Base-by-base conservation (phyloP, 176 grass and related monocot genomes). In the Avena sativa region DNA sequence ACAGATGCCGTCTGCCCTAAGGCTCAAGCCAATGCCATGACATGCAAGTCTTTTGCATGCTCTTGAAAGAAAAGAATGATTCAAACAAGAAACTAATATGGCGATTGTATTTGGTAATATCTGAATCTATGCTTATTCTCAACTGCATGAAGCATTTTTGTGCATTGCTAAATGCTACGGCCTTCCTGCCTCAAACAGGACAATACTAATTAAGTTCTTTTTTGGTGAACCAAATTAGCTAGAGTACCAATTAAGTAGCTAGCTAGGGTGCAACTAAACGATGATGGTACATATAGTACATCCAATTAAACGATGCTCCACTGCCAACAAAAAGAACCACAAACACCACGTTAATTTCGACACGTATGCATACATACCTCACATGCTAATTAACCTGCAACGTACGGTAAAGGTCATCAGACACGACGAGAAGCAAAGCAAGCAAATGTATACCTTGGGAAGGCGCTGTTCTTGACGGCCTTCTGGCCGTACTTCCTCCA, bases 401-500 rank as follows among this genome's bases (percentile, higher is more conserved):
- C 5, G 15, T 30, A 12, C 5, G 10, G 16, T 16, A 71, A 16
- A 38, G 43, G 32, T 34, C 32, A 34, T 0, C 64, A 46, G 55
- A 25, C 76, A 56, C 1, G 50, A 53, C 9, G 74, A 77, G 34
- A 81, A 36, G 16, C 38, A 6, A 2, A 78, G 17, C 53, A 21
- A 40, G 4, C 4, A 14, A 58, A 28, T 28, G 28, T 28, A 2
- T 84, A 98, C 95, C 93, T 98, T 56, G 95, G 95, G 44, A 57
- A 92, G 2, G 57, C 59, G 58, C 92, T 97, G 76, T 97, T 97
- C 83, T 94, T 97, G 66, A 97, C 95, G 55, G 92, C 90, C 65
- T 97, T 97, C 86, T 97, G 95, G 0, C 95, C 95, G 60, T 97
- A 97, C 79, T 97, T 97, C 14, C 95, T 82, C 95, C 95, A 97